A percentile compares a stretch with the other conserved stretches of the same genome.
Evolutionary conservation across 495 filamentous ascomycete species (phyloP).

Genomic region (Xylaria flabelliformis): DNA sequence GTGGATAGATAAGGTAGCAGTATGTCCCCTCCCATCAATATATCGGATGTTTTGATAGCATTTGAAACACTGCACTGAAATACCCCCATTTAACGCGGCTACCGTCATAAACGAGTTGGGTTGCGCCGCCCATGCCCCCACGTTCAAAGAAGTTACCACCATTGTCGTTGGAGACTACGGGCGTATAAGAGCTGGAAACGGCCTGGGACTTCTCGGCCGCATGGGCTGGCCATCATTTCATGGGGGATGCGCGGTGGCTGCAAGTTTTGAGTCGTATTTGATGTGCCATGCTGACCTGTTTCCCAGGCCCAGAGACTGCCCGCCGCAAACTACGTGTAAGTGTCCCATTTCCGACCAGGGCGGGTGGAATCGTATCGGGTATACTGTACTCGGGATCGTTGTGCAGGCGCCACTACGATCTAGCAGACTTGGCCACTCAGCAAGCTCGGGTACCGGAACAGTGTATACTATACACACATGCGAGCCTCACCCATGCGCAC

Average conservation of each 20-base stretch:
- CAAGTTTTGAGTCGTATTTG: slow-evolving; percentile 24
- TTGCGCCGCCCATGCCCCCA: slow-evolving; percentile 23
- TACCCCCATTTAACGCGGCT: slow-evolving; percentile 4
- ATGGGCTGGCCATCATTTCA: neutral
- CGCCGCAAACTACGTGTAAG: slow-evolving; percentile 40
- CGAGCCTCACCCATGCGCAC: slow-evolving; percentile 25
- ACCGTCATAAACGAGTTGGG: slow-evolving; percentile 19
- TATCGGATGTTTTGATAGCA: slow-evolving; percentile 15
- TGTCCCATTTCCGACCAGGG: slow-evolving; percentile 42
- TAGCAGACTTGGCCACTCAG: slow-evolving; percentile 32
- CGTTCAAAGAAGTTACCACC: slow-evolving; percentile 12
- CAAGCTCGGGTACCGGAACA: slow-evolving; percentile 33
- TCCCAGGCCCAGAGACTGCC: slow-evolving; percentile 31
- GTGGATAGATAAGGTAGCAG: slow-evolving; percentile 28
- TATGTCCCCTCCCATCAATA: slow-evolving; percentile 21
- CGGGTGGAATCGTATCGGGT: slow-evolving; percentile 32
- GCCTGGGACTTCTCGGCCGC: slow-evolving; percentile 24
- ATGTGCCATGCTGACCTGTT: slow-evolving; percentile 36
- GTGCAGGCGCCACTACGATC: slow-evolving; percentile 43
- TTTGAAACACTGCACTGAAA: slow-evolving; percentile 14
- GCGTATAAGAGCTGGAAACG: slow-evolving; percentile 20
- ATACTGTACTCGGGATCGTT: slow-evolving; percentile 39
- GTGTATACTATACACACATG: slow-evolving; percentile 22
- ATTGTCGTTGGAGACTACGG: slow-evolving; percentile 6
- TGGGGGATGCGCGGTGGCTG: slow-evolving; percentile 17